Base-by-base conservation (phyloP, 257 asterid genomes). In the Lantana camara region DNA sequence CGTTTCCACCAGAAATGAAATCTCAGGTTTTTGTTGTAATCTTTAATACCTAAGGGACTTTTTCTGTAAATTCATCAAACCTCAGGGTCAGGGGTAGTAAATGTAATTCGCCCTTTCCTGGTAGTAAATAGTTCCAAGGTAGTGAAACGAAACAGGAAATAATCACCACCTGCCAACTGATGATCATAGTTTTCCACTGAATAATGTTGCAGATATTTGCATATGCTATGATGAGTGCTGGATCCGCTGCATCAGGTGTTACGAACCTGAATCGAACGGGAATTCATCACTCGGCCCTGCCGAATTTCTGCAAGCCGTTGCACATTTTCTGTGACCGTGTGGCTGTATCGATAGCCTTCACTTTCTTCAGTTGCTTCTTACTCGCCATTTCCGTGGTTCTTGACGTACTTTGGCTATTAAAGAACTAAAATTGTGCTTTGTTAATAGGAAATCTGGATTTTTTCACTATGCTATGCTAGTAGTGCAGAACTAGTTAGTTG, bases 171-270 rank as follows among this genome's bases (percentile, higher is more conserved):
- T 41, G 16, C 5, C 2, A 2, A 41, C n/a, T n/a, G n/a, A 14
- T 17, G 24, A 30, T 56, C 19, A 19, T 12, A 6, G 5, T 20
- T 56, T 20, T 44, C 3, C 2, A 3, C 3, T 12, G 5, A 9
- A 8, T 45, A 35, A 9, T 37, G 4, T 23, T 65, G 76, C 73
- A 91, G 98, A 63, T 91, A 44, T 83, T 91, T 70, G 89, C 91
- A 3, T 87, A 75, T 52, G 95, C 84, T 2, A 45, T 82, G 90
- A 83, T 92, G 84, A 86, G 98, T 29, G 98, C 92, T 10, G 97
- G 90, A 75, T 91, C 98, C 20, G 96, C 98, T 13, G 90, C 97
- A 10, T 78, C 96, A 0, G 95, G 98, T 0, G 96, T 89, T 0
- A 83, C 96, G 30, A 92, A 80, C 71, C 75, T 92, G 71, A 92